These are phyloP conservation scores for Sideroxylon spinosum DNA, from an alignment of 179 eudicot species.

Conservation along the genomic window DNA sequence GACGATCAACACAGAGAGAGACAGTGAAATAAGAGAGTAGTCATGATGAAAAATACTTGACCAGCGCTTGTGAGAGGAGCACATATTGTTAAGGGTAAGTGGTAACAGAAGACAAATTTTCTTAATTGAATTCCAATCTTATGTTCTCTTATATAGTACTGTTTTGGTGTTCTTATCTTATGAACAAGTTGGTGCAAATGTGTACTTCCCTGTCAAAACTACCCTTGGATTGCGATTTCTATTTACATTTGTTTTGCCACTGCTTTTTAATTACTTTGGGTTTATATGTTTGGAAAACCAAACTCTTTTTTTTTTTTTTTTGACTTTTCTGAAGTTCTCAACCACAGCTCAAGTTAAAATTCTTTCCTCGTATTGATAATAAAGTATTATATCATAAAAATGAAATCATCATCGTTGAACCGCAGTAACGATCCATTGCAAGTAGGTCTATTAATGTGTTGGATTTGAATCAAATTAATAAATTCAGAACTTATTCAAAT, in stretches of 20 bases:
- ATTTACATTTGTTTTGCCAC: too few species aligned
- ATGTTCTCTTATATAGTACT: background rate
- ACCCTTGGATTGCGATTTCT: background rate
- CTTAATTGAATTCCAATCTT: too few species aligned
- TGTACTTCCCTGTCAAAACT: background rate
- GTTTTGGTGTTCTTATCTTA: background rate
- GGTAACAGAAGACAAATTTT: background rate
- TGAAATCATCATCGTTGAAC: too few species aligned
- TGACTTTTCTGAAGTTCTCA: background rate
- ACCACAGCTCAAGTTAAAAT: background rate
- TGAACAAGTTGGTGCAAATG: background rate
- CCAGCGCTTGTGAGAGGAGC: background rate
- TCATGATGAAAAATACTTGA: background rate
- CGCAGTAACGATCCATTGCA: too few species aligned
- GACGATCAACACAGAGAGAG: constrained; percentile 15
- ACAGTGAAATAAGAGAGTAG: background rate
- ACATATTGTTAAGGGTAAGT: background rate
- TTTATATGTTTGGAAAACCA: constrained; percentile 8
- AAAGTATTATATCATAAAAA: too few species aligned
- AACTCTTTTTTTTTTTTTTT: too few species aligned
- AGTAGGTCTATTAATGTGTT: too few species aligned
- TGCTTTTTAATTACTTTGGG: background rate
- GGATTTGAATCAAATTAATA: too few species aligned
- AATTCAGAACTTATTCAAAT: too few species aligned
- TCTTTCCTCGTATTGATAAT: background rate